phyloP scores from a whole-genome alignment of 2,329 filamentous ascomycete genomes.

The Colletotrichum cuscutae region DNA sequence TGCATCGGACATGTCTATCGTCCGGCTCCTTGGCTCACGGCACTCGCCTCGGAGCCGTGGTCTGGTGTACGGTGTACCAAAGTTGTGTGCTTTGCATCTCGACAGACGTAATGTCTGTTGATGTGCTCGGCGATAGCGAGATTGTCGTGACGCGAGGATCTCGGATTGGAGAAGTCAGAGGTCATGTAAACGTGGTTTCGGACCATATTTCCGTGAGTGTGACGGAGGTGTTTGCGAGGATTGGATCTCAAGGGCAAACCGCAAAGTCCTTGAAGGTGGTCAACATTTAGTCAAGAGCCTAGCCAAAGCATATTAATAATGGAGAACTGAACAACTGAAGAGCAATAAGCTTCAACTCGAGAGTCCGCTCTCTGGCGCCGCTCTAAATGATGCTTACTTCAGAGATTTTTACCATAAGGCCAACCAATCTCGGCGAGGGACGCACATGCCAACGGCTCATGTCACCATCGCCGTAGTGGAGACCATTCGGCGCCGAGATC shows the following conservation, averaged over 20 bases:
- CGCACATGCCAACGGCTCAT: not conserved
- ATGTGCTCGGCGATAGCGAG: not conserved
- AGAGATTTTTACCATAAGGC: not conserved
- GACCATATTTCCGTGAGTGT: not conserved
- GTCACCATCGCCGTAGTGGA: not conserved
- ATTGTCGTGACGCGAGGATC: not conserved
- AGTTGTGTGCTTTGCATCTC: not conserved
- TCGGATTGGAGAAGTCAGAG: not conserved
- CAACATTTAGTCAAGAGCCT: no score
- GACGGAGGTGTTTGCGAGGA: not conserved
- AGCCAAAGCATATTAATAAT: not conserved
- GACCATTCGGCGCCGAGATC: not conserved
- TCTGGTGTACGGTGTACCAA: not conserved
- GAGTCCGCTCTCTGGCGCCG: not conserved
- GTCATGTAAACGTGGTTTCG: not conserved
- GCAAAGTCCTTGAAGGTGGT: no score
- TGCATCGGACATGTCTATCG: not conserved
- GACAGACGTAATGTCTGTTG: not conserved
- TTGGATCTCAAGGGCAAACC: not conserved
- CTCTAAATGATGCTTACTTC: not conserved
- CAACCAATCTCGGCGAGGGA: not conserved
- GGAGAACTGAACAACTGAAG: not conserved
- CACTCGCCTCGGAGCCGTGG: not conserved
- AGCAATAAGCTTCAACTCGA: not conserved
- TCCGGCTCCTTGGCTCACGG: not conserved